Percentiles rank a stretch among this genome's conserved stretches.
phyloP scores from a whole-genome alignment of 345 rosid species.

The Ailanthus altissimus region DNA sequence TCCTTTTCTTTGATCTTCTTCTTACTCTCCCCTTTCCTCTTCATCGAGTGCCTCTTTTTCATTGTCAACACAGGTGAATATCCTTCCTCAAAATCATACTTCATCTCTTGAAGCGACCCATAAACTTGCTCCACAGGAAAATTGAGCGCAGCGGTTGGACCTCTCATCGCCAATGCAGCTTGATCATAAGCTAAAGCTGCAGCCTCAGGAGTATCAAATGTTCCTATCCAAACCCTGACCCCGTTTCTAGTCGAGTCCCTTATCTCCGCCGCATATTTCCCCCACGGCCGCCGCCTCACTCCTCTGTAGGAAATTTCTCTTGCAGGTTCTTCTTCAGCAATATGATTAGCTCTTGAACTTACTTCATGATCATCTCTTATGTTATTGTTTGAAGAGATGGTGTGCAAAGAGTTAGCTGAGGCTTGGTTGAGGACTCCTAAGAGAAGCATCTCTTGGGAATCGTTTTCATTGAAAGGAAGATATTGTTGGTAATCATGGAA shows the following conservation, averaged over 20 bases:
- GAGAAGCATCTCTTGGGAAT: slow-evolving; percentile 65
- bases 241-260: slow-evolving; percentile 69
- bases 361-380: slow-evolving; percentile 33
- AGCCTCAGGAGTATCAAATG: slow-evolving; percentile 62
- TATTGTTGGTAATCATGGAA: slow-evolving; percentile 12
- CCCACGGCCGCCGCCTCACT: slow-evolving; percentile 68
- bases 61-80: slow-evolving; percentile 54
- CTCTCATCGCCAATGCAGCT: slow-evolving; percentile 67
- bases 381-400: slow-evolving; percentile 5
- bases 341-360: slow-evolving; percentile 20
- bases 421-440: slow-evolving; percentile 43
- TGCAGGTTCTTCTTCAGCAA: neutral
- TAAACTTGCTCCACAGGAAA: slow-evolving; percentile 48
- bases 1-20: slow-evolving; percentile 43
- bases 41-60: slow-evolving; percentile 52
- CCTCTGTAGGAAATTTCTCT: slow-evolving; percentile 49
- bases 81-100: slow-evolving; percentile 33
- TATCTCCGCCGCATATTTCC: slow-evolving; percentile 69
- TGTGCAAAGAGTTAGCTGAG: slow-evolving; percentile 14
- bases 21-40: slow-evolving; percentile 40
- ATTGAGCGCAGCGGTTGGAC: slow-evolving; percentile 50
- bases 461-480: slow-evolving; percentile 65
- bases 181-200: slow-evolving; percentile 76
- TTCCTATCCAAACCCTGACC: slow-evolving; percentile 65
- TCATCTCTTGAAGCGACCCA: slow-evolving; percentile 49